phyloP scores from a whole-genome alignment of 2,329 filamentous ascomycete species.

The Tolypocladium sp. region DNA sequence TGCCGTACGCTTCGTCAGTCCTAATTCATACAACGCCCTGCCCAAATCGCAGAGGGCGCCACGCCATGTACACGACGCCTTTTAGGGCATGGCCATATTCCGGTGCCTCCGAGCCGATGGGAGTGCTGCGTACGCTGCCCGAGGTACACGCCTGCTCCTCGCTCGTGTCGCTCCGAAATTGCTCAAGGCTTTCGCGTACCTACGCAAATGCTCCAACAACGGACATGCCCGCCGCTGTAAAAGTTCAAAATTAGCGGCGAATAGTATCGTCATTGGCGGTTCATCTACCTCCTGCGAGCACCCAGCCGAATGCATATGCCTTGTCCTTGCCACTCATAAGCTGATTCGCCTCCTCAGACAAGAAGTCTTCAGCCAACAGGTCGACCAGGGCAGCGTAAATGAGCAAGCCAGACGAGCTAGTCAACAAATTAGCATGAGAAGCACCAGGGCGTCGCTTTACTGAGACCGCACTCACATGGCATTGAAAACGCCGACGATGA shows the following conservation, averaged over 20 bases:
- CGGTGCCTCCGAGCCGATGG: not conserved
- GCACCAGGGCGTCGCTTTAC: not conserved
- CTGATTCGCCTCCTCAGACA: constrained; percentile 46
- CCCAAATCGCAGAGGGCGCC: not conserved
- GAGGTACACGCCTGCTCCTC: not conserved
- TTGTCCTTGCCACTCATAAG: constrained; percentile 42
- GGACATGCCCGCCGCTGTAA: constrained; percentile 2
- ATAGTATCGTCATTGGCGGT: not conserved
- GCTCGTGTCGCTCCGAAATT: no score
- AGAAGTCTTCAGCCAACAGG: constrained; percentile 55
- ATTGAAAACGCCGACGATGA: constrained; percentile 57
- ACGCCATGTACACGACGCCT: not conserved
- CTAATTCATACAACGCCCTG: not conserved
- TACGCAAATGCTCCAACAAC: constrained; percentile 23
- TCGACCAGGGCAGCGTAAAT: constrained; percentile 57
- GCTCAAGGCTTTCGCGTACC: not conserved
- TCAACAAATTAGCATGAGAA: constrained; percentile 4
- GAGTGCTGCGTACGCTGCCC: not conserved
- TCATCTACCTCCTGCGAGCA: constrained; percentile 39
- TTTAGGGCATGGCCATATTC: not conserved
- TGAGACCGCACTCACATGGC: constrained; percentile 39
- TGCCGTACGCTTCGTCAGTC: not conserved
- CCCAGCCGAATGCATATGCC: constrained; percentile 40
- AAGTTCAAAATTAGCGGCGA: not conserved
- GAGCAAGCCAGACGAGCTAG: constrained; percentile 48